phyloP scores from a whole-genome alignment of 192 early-diverging fungal species.

The Coemansia biformis region DNA sequence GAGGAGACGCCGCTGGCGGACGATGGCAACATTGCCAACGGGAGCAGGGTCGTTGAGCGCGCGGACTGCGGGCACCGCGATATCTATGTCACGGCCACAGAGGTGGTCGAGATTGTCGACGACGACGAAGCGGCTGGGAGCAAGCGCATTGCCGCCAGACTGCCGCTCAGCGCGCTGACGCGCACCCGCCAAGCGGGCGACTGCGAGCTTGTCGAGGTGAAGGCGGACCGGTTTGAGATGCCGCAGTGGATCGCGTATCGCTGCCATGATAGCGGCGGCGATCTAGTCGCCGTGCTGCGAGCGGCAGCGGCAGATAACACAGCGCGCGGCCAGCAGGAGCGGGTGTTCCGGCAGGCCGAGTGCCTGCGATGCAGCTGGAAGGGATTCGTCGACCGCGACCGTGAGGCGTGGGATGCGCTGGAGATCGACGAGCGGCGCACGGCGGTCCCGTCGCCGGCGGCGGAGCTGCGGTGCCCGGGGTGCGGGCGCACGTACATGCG shows the following conservation, averaged over 20 bases:
- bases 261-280: background rate
- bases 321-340: constrained; percentile 8
- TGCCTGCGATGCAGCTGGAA: constrained; percentile 48
- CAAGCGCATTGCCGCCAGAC: background rate
- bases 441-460: constrained; percentile 1
- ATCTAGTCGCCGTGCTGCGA: background rate
- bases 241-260: constrained; percentile 25
- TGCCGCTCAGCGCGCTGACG: constrained; percentile 9
- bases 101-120: constrained; percentile 14
- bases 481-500: constrained; percentile 43
- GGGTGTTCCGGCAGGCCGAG: constrained; percentile 43
- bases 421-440: background rate
- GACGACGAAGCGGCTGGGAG: background rate
- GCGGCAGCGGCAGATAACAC: constrained; percentile 9
- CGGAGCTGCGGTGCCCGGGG: constrained; percentile 26
- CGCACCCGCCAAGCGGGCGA: constrained; percentile 1
- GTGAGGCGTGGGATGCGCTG: constrained; percentile 15
- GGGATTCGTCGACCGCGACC: constrained; percentile 35
- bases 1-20: too few relatives aligned
- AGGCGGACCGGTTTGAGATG: constrained; percentile 28
- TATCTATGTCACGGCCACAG: constrained; percentile 9
- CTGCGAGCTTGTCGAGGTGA: constrained; percentile 17
- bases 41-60: constrained; percentile 17
- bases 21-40: constrained; percentile 10
- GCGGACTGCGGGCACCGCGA: background rate